These are phyloP conservation scores for Boeremia exigua DNA, from an alignment of 2,329 filamentous ascomycete species.

Conservation along the genomic window DNA sequence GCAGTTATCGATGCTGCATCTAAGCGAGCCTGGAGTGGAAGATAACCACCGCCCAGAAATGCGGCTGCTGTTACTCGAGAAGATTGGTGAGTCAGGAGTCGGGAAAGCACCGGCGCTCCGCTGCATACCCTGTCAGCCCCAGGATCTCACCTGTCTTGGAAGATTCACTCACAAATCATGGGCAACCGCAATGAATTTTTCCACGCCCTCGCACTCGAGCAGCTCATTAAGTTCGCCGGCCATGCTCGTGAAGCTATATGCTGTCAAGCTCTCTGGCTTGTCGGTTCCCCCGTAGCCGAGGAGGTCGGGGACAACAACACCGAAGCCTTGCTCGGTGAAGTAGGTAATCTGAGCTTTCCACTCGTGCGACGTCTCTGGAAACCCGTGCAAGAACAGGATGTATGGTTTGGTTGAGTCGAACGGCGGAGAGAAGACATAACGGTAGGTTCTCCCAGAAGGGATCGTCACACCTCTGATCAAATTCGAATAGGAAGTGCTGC, in stretches of 20 bases:
- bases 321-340: slow-evolving; percentile 62
- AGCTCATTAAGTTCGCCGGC: neutral
- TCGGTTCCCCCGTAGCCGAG: slow-evolving; percentile 68
- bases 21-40: no score
- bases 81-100: no score
- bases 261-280: slow-evolving; percentile 20
- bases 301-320: slow-evolving; percentile 68
- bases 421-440: neutral
- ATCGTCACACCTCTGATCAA: neutral
- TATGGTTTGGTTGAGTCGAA: neutral
- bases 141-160: no score
- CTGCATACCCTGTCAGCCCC: no score
- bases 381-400: slow-evolving; percentile 65
- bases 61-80: no score
- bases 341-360: slow-evolving; percentile 66
- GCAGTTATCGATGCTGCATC: no score
- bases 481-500: neutral
- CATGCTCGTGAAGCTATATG: slow-evolving; percentile 13
- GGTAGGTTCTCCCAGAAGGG: neutral
- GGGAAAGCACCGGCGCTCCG: no score
- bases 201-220: neutral
- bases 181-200: neutral
- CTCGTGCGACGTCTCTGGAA: slow-evolving; percentile 68
- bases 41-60: no score
- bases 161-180: slow-evolving; percentile 9